Evolutionary conservation across 1,139 yeast species (phyloP).

Genomic region (Pichia sp.): DNA sequence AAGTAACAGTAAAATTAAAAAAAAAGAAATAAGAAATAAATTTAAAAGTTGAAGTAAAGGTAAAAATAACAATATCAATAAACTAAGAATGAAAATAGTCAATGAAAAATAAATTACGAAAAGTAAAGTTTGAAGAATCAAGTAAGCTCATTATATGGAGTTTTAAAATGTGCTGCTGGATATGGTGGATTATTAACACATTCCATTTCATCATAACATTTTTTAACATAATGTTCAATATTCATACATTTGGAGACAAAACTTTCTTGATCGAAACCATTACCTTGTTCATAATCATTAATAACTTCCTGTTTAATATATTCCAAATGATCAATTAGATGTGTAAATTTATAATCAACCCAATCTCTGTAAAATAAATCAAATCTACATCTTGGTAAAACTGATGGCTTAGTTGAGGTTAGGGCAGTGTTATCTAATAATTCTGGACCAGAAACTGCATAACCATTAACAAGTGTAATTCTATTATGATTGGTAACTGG

Average conservation of each 20-base stretch:
- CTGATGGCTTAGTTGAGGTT: constrained; percentile 34
- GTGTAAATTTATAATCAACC: constrained; percentile 32
- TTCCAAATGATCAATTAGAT: constrained; percentile 33
- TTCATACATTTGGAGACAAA: constrained; percentile 22
- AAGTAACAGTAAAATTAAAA: not conserved
- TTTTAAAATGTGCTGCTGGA: constrained; percentile 25
- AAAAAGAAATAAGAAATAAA: no score
- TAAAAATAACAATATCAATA: no score
- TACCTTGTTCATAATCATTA: constrained; percentile 18
- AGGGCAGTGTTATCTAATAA: constrained; percentile 31
- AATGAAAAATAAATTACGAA: not conserved
- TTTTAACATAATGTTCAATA: constrained; percentile 24
- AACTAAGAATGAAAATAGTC: no score
- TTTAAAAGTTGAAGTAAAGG: not conserved
- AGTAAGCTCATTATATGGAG: constrained; percentile 19
- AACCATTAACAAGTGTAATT: constrained; percentile 29
- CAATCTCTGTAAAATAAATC: constrained; percentile 34
- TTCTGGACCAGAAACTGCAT: constrained; percentile 29
- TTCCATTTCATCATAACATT: constrained; percentile 28
- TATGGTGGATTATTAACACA: constrained; percentile 29
- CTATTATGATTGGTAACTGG: constrained; percentile 33
- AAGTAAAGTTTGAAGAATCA: not conserved
- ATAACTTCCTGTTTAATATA: constrained; percentile 25
- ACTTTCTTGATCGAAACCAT: constrained; percentile 24
- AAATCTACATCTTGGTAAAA: constrained; percentile 31